Conservation (phyloP, 2,329 filamentous ascomycete genomes). For the Penicillium italicum region DNA sequence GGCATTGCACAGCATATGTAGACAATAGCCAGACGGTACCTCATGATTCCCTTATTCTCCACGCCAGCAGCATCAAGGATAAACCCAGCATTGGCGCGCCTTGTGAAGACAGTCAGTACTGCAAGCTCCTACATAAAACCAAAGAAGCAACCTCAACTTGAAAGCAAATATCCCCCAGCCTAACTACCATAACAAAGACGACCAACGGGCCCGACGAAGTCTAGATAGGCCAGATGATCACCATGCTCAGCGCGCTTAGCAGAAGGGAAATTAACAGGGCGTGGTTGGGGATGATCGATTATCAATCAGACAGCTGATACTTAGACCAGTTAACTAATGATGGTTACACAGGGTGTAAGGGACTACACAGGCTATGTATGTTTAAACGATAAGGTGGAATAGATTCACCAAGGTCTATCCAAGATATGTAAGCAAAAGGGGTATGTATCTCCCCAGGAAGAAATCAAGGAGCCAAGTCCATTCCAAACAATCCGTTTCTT, state of each 20-base stretch:
- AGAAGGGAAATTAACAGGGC: slow-evolving; percentile 41
- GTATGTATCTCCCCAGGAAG: slow-evolving; percentile 3
- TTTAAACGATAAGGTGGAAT: neutral
- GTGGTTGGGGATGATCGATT: neutral
- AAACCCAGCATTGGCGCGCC: slow-evolving; percentile 60
- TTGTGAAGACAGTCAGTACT: slow-evolving; percentile 22
- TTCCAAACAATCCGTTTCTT: neutral
- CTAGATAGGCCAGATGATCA: slow-evolving; percentile 60
- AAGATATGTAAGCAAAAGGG: neutral
- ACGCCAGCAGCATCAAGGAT: slow-evolving; percentile 56
- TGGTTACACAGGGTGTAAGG: neutral
- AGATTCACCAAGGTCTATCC: slow-evolving; percentile 1
- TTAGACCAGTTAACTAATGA: no score
- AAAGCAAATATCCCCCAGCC: slow-evolving; percentile 60
- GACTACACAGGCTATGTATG: neutral
- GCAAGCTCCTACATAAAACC: neutral
- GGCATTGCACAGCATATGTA: slow-evolving; percentile 57
- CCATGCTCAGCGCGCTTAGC: slow-evolving; percentile 56
- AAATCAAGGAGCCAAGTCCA: neutral
- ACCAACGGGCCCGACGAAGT: slow-evolving; percentile 53
- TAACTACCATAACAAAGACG: slow-evolving; percentile 59
- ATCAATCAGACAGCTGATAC: neutral
- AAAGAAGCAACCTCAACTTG: slow-evolving; percentile 28
- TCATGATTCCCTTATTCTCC: slow-evolving; percentile 47
- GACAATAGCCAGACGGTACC: slow-evolving; percentile 60